These are phyloP conservation scores for Globisporangium heterothallicum DNA, from an alignment of 352 stramenopile genomes.

Conservation along the genomic window DNA sequence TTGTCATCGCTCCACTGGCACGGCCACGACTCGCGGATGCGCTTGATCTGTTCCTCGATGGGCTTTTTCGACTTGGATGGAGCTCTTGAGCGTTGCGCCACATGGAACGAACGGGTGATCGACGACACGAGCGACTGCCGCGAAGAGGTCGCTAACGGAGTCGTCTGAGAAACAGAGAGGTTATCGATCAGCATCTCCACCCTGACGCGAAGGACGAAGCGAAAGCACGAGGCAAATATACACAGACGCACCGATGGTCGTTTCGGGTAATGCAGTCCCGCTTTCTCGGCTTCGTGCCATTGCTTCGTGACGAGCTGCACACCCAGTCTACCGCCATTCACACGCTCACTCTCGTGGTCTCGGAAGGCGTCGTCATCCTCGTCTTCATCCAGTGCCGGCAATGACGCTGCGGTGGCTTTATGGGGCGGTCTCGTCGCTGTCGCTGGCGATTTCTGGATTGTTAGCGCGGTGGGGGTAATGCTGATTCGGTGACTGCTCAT, in stretches of 20 bases:
- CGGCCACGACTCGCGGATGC: constrained; percentile 64
- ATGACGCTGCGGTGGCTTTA: not conserved
- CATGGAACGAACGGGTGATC: constrained; percentile 44
- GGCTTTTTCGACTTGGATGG: constrained; percentile 7
- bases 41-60: constrained; percentile 43
- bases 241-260: constrained; percentile 22
- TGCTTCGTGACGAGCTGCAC: constrained; percentile 42
- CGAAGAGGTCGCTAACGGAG: constrained; percentile 9
- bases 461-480: constrained; percentile 14
- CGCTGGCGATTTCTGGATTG: not conserved
- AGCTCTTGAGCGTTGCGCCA: constrained; percentile 32
- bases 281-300: constrained; percentile 48
- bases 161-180: constrained; percentile 5
- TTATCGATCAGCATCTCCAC: no score
- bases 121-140: constrained; percentile 25
- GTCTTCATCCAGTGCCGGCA: constrained; percentile 13
- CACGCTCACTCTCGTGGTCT: no score
- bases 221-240: not conserved
- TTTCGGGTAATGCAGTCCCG: constrained; percentile 19
- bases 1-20: constrained; percentile 45
- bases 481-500: constrained; percentile 53
- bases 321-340: constrained; percentile 24
- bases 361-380: constrained; percentile 1
- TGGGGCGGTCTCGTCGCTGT: no score
- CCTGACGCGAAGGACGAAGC: no score